Conservation (phyloP, 208 protist genomes). For the Vickermania ingenoplastis region DNA sequence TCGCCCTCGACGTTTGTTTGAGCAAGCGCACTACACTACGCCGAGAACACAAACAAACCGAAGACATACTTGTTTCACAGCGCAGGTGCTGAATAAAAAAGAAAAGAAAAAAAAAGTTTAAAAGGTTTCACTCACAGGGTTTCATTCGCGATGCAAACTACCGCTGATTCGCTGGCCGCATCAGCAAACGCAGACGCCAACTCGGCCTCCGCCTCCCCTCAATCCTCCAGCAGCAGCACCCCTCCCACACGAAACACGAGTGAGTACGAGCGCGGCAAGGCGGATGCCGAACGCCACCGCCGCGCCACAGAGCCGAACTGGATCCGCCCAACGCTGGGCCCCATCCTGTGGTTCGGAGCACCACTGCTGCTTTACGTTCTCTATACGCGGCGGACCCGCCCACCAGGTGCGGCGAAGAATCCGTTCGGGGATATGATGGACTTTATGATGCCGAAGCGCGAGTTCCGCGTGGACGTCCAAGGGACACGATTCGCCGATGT, state of each 20-base stretch:
- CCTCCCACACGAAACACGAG: background rate
- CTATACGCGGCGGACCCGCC: slow-evolving; percentile 41
- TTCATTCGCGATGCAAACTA: no score
- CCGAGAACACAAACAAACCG: no score
- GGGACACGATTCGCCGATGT: slow-evolving; percentile 90
- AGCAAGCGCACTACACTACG: no score
- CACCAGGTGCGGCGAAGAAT: slow-evolving; percentile 20
- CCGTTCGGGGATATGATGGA: slow-evolving; percentile 77
- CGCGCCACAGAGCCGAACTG: slow-evolving; percentile 73
- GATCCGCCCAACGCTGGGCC: slow-evolving; percentile 59
- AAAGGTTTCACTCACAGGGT: no score
- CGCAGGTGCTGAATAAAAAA: no score
- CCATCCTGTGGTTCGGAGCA: slow-evolving; percentile 66
- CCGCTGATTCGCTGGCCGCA: no score
- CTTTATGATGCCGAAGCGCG: slow-evolving; percentile 81
- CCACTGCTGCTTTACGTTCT: slow-evolving; percentile 45
- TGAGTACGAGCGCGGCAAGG: slow-evolving; percentile 57
- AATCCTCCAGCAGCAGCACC: background rate
- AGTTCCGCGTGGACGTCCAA: slow-evolving; percentile 82
- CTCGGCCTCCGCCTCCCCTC: background rate
- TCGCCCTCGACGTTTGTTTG: no score
- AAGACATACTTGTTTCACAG: no score
- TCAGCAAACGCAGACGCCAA: no score
- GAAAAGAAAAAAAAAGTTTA: no score
- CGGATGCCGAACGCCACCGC: slow-evolving; percentile 61